Evolutionary conservation across 306 rosid species (phyloP), one percentile per base, ranked within the genome.

Genomic region (Quercus engelmannii): DNA sequence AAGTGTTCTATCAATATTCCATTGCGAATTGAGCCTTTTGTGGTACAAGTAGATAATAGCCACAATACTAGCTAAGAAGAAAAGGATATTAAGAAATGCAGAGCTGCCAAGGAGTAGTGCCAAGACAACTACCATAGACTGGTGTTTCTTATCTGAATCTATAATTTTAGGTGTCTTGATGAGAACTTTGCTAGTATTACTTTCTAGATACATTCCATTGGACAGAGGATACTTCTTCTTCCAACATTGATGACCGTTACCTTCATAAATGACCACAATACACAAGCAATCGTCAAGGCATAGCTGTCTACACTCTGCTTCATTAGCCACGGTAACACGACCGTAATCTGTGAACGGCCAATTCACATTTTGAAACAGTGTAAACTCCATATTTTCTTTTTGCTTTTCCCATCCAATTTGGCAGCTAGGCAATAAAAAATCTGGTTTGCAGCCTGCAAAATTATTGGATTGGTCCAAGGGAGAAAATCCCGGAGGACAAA

Each of bases 31-130:
- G 12, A 35, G 52, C 52, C 7, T 68, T 17, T 23, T 68, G 18
- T 8, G 23, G 51, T 35, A 35, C 15, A 68, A 52, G 64, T 30
- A 64, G 14, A 62, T 5, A 26, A 51, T 31, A 52, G 73, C 61
- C 28, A 23, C 73, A 8, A 46, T 43, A 43, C 52, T 26, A 11
- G 1, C 15, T 11, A 10, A 46, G 52, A 46, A 46, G 14, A 46
- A 46, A 46, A 46, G 52, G 52, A 46, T 46, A 46, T 46, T 46
- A 9, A 46, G 52, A 55, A 80, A 49, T 17, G 68, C 79, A 13
- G 84, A 84, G 79, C 84, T 73, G 7, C 87, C 82, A 17, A 84
- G 76, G 3, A 84, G 74, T 49, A 84, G 14, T 46, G 58, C 76
- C 54, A 57, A 51, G 21, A 68, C 73, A 30, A 76, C 49, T 6